Conservation (phyloP, 2,329 filamentous ascomycete species). For the Xylaria sp. region DNA sequence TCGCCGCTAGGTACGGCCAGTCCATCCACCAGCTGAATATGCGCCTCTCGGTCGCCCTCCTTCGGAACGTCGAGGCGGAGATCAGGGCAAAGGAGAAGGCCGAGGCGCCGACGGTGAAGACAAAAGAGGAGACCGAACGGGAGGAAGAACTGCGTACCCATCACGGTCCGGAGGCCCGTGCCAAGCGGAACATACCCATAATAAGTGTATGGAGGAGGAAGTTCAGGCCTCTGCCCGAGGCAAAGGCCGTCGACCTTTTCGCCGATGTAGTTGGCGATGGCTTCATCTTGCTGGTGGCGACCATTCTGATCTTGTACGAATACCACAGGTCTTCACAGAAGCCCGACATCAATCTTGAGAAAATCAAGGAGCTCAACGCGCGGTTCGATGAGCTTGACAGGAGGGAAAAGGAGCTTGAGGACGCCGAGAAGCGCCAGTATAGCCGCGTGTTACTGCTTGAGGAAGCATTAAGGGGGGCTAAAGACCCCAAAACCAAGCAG, state of each 20-base stretch:
- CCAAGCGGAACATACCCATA: slow-evolving; percentile 35
- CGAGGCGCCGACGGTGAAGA: slow-evolving; percentile 66
- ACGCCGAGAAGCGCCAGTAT: slow-evolving; percentile 49
- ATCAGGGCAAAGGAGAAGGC: slow-evolving; percentile 63
- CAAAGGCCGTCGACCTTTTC: slow-evolving; percentile 67
- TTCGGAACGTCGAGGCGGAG: slow-evolving; percentile 61
- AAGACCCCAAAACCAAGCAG: slow-evolving; percentile 60
- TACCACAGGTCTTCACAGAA: slow-evolving; percentile 62
- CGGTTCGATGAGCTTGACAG: slow-evolving; percentile 53
- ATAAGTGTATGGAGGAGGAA: slow-evolving; percentile 64
- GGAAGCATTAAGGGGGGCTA: slow-evolving; percentile 53
- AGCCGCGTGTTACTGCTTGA: slow-evolving; percentile 56
- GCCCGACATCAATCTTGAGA: slow-evolving; percentile 60
- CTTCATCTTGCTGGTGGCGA: slow-evolving; percentile 64
- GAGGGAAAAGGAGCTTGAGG: slow-evolving; percentile 54
- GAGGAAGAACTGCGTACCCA: slow-evolving; percentile 54
- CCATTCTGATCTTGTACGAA: slow-evolving; percentile 62
- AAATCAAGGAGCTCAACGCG: slow-evolving; percentile 52
- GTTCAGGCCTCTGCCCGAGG: slow-evolving; percentile 65
- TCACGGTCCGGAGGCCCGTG: slow-evolving; percentile 40
- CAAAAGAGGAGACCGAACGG: slow-evolving; percentile 60
- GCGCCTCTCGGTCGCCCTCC: slow-evolving; percentile 61
- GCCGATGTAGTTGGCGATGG: slow-evolving; percentile 66
- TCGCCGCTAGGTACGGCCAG: slow-evolving; percentile 66
- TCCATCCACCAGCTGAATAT: slow-evolving; percentile 69